Evolutionary conservation across 1,139 yeast genomes (phyloP).

Genomic region (Saccharomyces hybrid): DNA sequence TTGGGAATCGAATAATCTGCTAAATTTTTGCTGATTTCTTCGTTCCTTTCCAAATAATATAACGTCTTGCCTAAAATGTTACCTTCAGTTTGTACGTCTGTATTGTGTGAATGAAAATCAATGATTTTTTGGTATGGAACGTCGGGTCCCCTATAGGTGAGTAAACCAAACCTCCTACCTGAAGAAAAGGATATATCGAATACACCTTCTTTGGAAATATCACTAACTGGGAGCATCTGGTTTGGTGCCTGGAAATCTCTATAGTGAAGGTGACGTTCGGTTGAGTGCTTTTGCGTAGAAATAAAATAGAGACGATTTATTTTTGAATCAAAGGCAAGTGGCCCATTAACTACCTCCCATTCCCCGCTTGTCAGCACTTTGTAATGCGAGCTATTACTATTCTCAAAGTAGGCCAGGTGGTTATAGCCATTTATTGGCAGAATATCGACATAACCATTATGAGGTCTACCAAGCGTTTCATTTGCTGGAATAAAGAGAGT

Average conservation of each 20-base stretch:
- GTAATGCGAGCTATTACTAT: constrained; percentile 44
- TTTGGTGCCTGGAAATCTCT: constrained; percentile 39
- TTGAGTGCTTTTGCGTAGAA: constrained; percentile 53
- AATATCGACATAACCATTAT: constrained; percentile 68
- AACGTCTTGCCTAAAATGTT: constrained; percentile 28
- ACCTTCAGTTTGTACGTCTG: constrained; percentile 16
- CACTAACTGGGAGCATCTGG: constrained; percentile 45
- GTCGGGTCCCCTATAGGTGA: constrained; percentile 57
- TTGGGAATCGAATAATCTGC: constrained; percentile 44
- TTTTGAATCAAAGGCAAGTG: constrained; percentile 50
- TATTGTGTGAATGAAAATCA: constrained; percentile 37
- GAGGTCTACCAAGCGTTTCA: constrained; percentile 32
- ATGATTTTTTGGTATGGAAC: constrained; percentile 60
- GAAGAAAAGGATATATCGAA: constrained; percentile 60
- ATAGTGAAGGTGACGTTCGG: constrained; percentile 55
- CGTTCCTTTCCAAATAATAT: constrained; percentile 43
- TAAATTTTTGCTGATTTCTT: constrained; percentile 36
- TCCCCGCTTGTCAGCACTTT: constrained; percentile 49
- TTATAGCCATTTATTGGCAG: constrained; percentile 56
- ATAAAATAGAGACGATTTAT: constrained; percentile 57
- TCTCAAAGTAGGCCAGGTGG: constrained; percentile 66
- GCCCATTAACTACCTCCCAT: constrained; percentile 66
- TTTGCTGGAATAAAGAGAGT: constrained; percentile 65
- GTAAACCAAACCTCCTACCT: constrained; percentile 54
- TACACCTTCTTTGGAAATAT: constrained; percentile 53